Base-by-base conservation (phyloP, 2,329 filamentous ascomycete genomes). In the Beauveria scarabaeidicola region DNA sequence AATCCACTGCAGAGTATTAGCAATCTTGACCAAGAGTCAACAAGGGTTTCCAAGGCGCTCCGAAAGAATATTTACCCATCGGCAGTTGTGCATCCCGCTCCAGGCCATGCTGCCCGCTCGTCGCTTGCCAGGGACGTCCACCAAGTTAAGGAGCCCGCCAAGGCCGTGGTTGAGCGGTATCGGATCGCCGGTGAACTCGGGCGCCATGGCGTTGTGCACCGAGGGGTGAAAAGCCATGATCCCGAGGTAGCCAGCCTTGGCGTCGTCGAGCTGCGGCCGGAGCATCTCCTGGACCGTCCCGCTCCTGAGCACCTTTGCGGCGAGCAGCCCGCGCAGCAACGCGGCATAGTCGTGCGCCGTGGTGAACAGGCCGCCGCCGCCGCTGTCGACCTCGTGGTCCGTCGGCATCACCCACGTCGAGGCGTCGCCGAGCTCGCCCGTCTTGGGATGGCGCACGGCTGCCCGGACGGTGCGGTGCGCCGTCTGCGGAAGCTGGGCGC, bases 71-170 rank as follows among this genome's bases (percentile, higher is more conserved):
- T 73, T 69, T 62, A 75, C 74, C 76, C 77, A 79, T 59, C 71
- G 72, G n/a, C 71, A 68, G 62, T 77, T 78, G 36, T 65, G 65
- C 63, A 74, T 71, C 25, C 77, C 77, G n/a, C 68, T 68, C 76
- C 77, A 79, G 65, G 71, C 74, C 61, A 79, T 61, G 50, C 75
- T 77, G 1, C 75, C 75, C 62, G 70, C 73, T 47, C 65, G 69
- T 43, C 77, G 68, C 69, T 75, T 76, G 1, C 73, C 74, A 0
- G 72, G 69, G 7, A 73, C 67, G 58, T 77, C 72, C 23, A 69
- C 68, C 62, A 73, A 56, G 58, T 75, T 77, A 44, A 78, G 63
- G 23, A 74, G 63, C 2, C 76, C 77, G 6, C 69, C 70, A 10
- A 78, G 65, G 1, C 75, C 72, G 46, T 74, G 68, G 59, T 74